Evolutionary conservation across 345 rosid species (phyloP), one percentile per base, ranked within the genome.

Genomic region (Corchorus olitorius): DNA sequence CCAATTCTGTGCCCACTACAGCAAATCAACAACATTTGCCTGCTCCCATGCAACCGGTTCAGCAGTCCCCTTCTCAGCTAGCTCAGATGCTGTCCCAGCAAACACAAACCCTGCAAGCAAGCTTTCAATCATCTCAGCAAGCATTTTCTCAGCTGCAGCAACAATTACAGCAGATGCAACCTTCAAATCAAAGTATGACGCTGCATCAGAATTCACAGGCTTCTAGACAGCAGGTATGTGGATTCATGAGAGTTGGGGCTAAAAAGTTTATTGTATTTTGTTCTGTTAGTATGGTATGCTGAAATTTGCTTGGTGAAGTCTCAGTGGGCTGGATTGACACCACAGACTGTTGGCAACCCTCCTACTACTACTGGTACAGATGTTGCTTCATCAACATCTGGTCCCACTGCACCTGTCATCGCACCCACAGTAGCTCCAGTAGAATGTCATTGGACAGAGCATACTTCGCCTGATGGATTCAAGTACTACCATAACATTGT

Each of bases 401-500:
- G 79, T 65, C 67, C 88, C 39, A 74, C 79, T 75, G 77, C 84
- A 61, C 74, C 92, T 73, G 82, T 77, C 66, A 55, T 50, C 27
- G 68, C 76, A 11, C 90, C 84, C 54, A 68, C 81, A 33, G 82
- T 70, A 35, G 82, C 86, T 76, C 79, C 94, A 73, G 81, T 75
- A 71, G 89, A 91, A 83, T 86, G 92, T 85, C 88, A 76, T 79
- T 96, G 99, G 99, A 92, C 99, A 2, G 99, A 93, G 83, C 99
- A 96, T 86, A 91, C 90, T 46, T 93, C 99, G 11, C 98, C 98
- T 11, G 99, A 96, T 77, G 99, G 99, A 77, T 96, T 89, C 86
- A 91, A 92, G 81, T 96, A 96, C 86, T 96, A 93, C 81, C 89
- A 93, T 81, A 96, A 94, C 58, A 83, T 92, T 78, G 72, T 78